phyloP scores from a whole-genome alignment of 768 basidiomycete species.

The Porphyrellus cyaneotinctus region DNA sequence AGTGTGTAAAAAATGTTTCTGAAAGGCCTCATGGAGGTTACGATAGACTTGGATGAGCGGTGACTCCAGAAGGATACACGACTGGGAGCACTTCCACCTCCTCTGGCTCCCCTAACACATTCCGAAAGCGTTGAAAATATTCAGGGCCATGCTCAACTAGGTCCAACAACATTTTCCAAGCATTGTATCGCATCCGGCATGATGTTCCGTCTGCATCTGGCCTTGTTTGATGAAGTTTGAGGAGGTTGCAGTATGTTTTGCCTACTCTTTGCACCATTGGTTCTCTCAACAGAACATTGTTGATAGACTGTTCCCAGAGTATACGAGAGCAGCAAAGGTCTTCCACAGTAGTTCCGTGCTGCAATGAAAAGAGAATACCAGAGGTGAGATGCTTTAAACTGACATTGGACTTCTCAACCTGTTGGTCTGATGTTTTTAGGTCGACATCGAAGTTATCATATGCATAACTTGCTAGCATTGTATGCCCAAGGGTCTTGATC shows the following conservation, averaged over 20 bases:
- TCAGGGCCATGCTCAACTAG: not conserved
- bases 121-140: not conserved
- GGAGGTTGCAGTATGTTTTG: not conserved
- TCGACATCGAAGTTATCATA: conserved; percentile 6
- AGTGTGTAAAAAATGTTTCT: no score
- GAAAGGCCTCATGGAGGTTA: not conserved
- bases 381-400: not conserved
- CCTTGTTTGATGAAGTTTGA: not conserved
- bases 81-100: not conserved
- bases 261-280: not conserved
- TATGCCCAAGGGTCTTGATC: not conserved
- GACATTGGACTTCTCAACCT: not conserved
- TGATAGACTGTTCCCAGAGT: not conserved
- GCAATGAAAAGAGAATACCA: not conserved
- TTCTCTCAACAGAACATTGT: not conserved
- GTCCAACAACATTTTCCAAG: not conserved
- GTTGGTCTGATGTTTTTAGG: not conserved
- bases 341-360: not conserved
- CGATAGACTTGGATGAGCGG: not conserved
- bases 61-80: not conserved
- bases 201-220: no score
- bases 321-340: not conserved
- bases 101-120: not conserved
- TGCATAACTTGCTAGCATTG: not conserved
- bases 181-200: not conserved